Evolutionary conservation across 495 filamentous ascomycete genomes (phyloP).

Genomic region (Arthonia radiata): DNA sequence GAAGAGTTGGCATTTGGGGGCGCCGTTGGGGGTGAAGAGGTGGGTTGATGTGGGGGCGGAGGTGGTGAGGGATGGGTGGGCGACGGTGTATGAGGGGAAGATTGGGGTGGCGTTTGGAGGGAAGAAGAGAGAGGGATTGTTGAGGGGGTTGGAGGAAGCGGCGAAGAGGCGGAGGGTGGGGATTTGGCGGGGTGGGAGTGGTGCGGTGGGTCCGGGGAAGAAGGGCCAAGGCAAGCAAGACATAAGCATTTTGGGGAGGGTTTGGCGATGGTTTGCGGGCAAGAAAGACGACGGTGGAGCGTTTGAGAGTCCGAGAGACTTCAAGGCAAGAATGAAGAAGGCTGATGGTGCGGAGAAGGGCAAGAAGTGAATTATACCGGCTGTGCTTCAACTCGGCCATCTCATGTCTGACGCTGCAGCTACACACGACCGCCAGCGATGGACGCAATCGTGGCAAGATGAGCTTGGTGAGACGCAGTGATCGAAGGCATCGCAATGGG

Average conservation of each 20-base stretch:
- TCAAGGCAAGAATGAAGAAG: conserved; percentile 43
- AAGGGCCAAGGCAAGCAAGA: conserved; percentile 12
- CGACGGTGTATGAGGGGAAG: conserved; percentile 83
- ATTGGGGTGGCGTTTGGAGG: conserved; percentile 68
- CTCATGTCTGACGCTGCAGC: too few relatives aligned
- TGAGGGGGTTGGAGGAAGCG: conserved; percentile 41
- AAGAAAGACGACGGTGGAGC: conserved; percentile 1
- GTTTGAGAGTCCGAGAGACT: conserved; percentile 64
- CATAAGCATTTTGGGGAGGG: conserved; percentile 10
- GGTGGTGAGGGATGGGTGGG: conserved; percentile 64
- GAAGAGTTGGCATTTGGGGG: conserved; percentile 26
- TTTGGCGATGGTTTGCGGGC: background rate
- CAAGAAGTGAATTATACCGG: too few relatives aligned
- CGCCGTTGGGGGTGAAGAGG: conserved; percentile 23
- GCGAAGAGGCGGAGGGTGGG: conserved; percentile 46
- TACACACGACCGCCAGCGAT: too few relatives aligned
- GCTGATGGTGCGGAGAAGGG: conserved; percentile 20
- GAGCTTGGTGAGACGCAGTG: too few relatives aligned
- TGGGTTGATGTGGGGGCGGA: conserved; percentile 71
- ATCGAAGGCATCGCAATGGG: too few relatives aligned
- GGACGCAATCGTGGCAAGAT: too few relatives aligned
- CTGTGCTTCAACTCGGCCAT: too few relatives aligned
- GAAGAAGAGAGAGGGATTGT: conserved; percentile 29
- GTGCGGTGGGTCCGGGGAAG: conserved; percentile 5
- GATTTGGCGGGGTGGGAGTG: conserved; percentile 35